Evolutionary conservation across 2,329 filamentous ascomycete genomes (phyloP).

Genomic region (Epichloe elymi): DNA sequence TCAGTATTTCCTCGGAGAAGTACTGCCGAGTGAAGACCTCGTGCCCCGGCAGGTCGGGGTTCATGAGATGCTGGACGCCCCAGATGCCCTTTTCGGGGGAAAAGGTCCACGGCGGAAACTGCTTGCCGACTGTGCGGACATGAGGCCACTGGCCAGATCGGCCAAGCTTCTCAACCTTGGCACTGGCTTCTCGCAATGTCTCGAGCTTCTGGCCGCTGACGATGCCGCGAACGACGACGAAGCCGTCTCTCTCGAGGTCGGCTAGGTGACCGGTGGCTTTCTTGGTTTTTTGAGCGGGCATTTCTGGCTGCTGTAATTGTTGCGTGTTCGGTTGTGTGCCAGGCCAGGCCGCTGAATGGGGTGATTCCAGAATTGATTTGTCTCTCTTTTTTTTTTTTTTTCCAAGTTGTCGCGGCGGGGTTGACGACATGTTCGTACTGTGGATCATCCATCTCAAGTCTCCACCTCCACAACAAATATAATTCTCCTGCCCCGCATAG

Average conservation of each 20-base stretch:
- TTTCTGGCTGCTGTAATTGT: slow-evolving; percentile 3
- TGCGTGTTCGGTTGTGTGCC: neutral
- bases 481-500: neutral
- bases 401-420: no score
- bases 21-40: slow-evolving; percentile 54
- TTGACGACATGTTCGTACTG: no score
- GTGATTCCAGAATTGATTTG: no score
- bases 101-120: slow-evolving; percentile 77
- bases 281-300: slow-evolving; percentile 10
- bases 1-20: slow-evolving; percentile 53
- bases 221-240: slow-evolving; percentile 56
- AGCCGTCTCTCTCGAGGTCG: slow-evolving; percentile 57
- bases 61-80: slow-evolving; percentile 78
- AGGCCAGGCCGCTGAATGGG: no score
- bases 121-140: slow-evolving; percentile 74
- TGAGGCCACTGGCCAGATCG: slow-evolving; percentile 65
- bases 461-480: neutral
- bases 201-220: slow-evolving; percentile 43
- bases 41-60: slow-evolving; percentile 53
- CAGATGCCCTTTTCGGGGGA: slow-evolving; percentile 56
- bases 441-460: neutral
- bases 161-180: slow-evolving; percentile 44
- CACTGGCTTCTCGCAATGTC: slow-evolving; percentile 46
- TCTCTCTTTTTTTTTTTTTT: no score
- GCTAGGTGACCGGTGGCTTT: slow-evolving; percentile 15